These are phyloP conservation scores for Coemansia sp. DNA, from an alignment of 192 early-diverging fungal species.

Conservation along the genomic window DNA sequence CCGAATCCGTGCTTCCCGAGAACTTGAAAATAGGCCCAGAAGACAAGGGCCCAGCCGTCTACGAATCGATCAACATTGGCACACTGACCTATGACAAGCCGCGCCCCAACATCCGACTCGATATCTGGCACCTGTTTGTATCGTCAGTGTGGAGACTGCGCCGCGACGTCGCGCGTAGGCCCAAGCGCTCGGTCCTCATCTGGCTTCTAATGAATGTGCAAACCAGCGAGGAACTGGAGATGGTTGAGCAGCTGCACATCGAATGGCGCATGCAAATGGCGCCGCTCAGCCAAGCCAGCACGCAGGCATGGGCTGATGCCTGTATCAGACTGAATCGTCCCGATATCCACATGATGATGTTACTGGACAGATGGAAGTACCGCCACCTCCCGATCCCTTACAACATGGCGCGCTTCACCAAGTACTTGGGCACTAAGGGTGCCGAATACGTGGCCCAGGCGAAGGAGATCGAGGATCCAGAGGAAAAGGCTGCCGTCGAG, in stretches of 20 bases:
- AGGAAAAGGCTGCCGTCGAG: background rate
- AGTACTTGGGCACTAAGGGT: constrained; percentile 18
- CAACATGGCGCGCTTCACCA: constrained; percentile 28
- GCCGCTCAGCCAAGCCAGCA: constrained; percentile 44
- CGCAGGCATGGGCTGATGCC: constrained; percentile 34
- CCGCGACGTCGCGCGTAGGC: constrained; percentile 9
- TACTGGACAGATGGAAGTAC: constrained; percentile 52
- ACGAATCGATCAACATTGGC: constrained; percentile 6
- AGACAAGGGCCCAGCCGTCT: constrained; percentile 3
- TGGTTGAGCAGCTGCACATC: constrained; percentile 14
- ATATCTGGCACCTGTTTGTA: constrained; percentile 34
- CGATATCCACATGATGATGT: constrained; percentile 22
- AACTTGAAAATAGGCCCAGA: background rate
- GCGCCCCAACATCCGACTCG: constrained; percentile 20
- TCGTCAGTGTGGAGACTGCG: constrained; percentile 23
- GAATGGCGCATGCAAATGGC: constrained; percentile 41
- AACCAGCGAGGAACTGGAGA: constrained; percentile 31
- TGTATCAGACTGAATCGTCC: constrained; percentile 33
- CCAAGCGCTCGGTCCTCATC: constrained; percentile 31
- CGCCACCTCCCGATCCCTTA: constrained; percentile 38
- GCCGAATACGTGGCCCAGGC: background rate
- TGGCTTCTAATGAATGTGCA: constrained; percentile 34
- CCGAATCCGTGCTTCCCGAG: background rate
- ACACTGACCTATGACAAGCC: constrained; percentile 9
- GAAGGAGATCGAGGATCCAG: background rate